A percentile compares a stretch with the other conserved stretches of the same genome.
Evolutionary conservation across 345 rosid species (phyloP).

Genomic region (Pistacia vera): DNA sequence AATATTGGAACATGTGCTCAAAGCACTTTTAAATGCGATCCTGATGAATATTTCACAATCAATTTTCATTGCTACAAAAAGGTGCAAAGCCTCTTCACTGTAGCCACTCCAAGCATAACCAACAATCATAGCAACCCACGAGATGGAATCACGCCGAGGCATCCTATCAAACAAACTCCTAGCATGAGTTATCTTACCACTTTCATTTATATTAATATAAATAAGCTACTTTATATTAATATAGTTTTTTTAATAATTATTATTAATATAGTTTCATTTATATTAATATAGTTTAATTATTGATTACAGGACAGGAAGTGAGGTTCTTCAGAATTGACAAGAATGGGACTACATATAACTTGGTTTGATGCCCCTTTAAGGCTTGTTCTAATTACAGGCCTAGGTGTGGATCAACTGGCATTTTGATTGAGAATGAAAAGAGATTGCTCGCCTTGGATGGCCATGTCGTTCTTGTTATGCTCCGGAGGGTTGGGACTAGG

Average conservation of each 20-base stretch:
- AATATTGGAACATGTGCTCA: slow-evolving; percentile 63
- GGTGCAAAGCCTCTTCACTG: slow-evolving; percentile 46
- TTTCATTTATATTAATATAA: slow-evolving; percentile 5
- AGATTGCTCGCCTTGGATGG: slow-evolving; percentile 35
- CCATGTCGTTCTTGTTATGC: slow-evolving; percentile 25
- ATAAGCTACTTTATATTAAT: too few relatives aligned
- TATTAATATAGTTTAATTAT: too few relatives aligned
- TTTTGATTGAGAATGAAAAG: slow-evolving; percentile 17
- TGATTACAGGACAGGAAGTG: slow-evolving; percentile 6
- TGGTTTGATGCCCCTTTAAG: slow-evolving; percentile 24
- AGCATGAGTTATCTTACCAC: slow-evolving; percentile 44
- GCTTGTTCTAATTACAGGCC: slow-evolving; percentile 22
- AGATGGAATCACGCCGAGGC: slow-evolving; percentile 58
- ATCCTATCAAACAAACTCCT: slow-evolving; percentile 53
- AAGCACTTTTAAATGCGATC: slow-evolving; percentile 55
- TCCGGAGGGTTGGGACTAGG: slow-evolving; percentile 17
- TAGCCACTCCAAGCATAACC: slow-evolving; percentile 62
- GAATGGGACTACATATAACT: slow-evolving; percentile 18
- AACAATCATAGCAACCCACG: slow-evolving; percentile 81
- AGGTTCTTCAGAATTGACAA: slow-evolving; percentile 22
- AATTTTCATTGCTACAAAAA: slow-evolving; percentile 62
- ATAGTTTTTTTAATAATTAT: too few relatives aligned
- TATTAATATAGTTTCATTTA: too few relatives aligned
- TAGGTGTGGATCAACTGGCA: slow-evolving; percentile 29
- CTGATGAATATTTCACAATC: slow-evolving; percentile 55